Evolutionary conservation across 2,329 filamentous ascomycete genomes (phyloP).

Genomic region (Colletotrichum salicis): DNA sequence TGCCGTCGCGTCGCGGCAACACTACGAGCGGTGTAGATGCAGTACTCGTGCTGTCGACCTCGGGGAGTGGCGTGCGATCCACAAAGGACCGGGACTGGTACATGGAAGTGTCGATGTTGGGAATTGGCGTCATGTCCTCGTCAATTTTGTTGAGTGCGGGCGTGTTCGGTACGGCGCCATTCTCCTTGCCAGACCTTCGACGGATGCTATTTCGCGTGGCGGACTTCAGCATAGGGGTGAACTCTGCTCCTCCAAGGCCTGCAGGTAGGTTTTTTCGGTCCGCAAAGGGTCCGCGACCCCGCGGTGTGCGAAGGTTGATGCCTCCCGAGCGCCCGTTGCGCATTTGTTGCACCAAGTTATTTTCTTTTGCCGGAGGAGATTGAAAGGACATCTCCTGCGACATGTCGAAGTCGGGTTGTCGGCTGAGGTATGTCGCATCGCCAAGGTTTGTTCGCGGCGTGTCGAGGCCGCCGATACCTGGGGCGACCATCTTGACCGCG

Average conservation of each 20-base stretch:
- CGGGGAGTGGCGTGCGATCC: conserved; percentile 75
- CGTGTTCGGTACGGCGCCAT: conserved; percentile 70
- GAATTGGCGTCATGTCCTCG: conserved; percentile 79
- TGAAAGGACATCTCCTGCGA: conserved; percentile 90
- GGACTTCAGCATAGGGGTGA: conserved; percentile 91
- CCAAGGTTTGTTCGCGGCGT: conserved; percentile 87
- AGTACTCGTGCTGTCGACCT: conserved; percentile 80
- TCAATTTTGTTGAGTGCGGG: conserved; percentile 75
- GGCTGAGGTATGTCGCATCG: conserved; percentile 82
- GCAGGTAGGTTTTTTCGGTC: conserved; percentile 78
- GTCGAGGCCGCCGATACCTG: conserved; percentile 75
- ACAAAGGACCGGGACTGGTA: conserved; percentile 73
- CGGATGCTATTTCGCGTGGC: conserved; percentile 78
- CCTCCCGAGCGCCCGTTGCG: conserved; percentile 71
- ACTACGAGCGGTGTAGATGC: conserved; percentile 84
- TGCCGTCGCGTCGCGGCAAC: conserved; percentile 70
- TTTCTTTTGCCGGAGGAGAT: conserved; percentile 76
- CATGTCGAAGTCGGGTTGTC: conserved; percentile 80
- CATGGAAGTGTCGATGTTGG: conserved; percentile 77
- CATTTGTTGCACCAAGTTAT: conserved; percentile 80
- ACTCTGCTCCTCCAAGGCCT: conserved; percentile 77
- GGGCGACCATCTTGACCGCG: conserved; percentile 68
- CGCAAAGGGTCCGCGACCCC: conserved; percentile 75
- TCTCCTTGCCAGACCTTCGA: conserved; percentile 69
- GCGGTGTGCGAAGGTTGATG: conserved; percentile 77